These are phyloP conservation scores for Boletus calvinii DNA, from an alignment of 1,284 basidiomycete genomes.

Conservation along the genomic window DNA sequence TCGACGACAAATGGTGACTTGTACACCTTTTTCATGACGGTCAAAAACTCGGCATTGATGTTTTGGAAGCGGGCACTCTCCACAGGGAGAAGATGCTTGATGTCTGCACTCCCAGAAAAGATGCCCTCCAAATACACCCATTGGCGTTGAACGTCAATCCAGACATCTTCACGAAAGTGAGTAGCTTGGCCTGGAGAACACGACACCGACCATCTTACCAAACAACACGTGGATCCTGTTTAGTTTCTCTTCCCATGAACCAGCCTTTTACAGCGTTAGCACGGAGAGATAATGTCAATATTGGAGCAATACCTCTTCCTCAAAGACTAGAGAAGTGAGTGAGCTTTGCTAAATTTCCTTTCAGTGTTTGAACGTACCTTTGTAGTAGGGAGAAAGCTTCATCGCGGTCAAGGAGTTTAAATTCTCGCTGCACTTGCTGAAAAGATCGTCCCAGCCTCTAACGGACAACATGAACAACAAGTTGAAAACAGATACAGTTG, in stretches of 20 bases:
- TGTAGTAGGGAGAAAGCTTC: slow-evolving; percentile 97
- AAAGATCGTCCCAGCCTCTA: slow-evolving; percentile 97
- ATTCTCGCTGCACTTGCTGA: slow-evolving; percentile 95
- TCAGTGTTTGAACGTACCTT: slow-evolving; percentile 51
- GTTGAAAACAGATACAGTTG: not conserved
- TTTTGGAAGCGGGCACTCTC: slow-evolving; percentile 97
- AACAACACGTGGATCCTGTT: slow-evolving; percentile 96
- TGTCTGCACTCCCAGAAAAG: slow-evolving; percentile 98
- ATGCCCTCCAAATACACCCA: slow-evolving; percentile 99
- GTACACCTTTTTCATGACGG: slow-evolving; percentile 99
- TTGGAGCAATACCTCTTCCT: slow-evolving; percentile 68
- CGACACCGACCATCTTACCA: slow-evolving; percentile 48
- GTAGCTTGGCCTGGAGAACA: not conserved
- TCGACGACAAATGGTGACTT: slow-evolving; percentile 98
- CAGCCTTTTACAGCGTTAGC: slow-evolving; percentile 50
- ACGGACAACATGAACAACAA: slow-evolving; percentile 15
- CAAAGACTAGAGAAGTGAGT: slow-evolving; percentile 63
- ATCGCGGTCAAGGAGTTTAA: slow-evolving; percentile 94
- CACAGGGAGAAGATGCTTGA: slow-evolving; percentile 96
- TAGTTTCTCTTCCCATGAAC: slow-evolving; percentile 92
- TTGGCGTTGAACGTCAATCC: slow-evolving; percentile 99
- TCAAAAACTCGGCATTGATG: slow-evolving; percentile 98
- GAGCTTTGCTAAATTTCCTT: slow-evolving; percentile 2
- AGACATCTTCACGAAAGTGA: slow-evolving; percentile 66
- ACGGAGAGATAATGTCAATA: not conserved